A percentile compares a stretch with the other conserved stretches of the same genome.
These are phyloP conservation scores for Penicillium daleae DNA, from an alignment of 495 filamentous ascomycete species.

Conservation along the genomic window DNA sequence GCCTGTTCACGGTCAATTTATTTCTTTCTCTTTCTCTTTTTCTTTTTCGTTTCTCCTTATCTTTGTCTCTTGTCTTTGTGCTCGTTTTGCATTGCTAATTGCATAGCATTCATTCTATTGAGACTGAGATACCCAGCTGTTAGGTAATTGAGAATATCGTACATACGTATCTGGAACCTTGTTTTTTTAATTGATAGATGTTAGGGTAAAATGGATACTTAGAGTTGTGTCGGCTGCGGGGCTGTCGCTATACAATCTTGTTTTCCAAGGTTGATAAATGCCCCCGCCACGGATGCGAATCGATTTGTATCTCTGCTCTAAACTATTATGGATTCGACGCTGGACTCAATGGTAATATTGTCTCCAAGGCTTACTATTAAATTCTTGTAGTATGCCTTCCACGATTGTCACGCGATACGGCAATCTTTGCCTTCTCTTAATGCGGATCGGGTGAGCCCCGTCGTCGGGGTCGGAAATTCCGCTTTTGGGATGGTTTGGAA, in stretches of 20 bases:
- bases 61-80: background rate
- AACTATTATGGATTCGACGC: background rate
- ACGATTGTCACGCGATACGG: no score
- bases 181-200: background rate
- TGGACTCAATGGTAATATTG: no score
- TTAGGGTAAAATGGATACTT: background rate
- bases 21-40: background rate
- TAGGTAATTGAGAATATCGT: conserved; percentile 10
- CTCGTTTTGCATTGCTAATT: conserved; percentile 1
- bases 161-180: background rate
- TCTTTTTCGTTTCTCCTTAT: background rate
- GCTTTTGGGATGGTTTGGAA: no score
- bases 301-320: no score
- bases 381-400: no score
- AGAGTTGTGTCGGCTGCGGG: background rate
- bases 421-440: no score
- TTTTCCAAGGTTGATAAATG: no score
- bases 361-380: no score
- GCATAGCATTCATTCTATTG: conserved; percentile 3
- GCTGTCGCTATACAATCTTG: no score
- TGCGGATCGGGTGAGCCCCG: no score
- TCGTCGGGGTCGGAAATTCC: no score
- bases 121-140: conserved; percentile 23
- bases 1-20: background rate
- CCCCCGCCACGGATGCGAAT: no score